Conservation (phyloP, 257 asterid species). For the Cinchona pubescens region DNA sequence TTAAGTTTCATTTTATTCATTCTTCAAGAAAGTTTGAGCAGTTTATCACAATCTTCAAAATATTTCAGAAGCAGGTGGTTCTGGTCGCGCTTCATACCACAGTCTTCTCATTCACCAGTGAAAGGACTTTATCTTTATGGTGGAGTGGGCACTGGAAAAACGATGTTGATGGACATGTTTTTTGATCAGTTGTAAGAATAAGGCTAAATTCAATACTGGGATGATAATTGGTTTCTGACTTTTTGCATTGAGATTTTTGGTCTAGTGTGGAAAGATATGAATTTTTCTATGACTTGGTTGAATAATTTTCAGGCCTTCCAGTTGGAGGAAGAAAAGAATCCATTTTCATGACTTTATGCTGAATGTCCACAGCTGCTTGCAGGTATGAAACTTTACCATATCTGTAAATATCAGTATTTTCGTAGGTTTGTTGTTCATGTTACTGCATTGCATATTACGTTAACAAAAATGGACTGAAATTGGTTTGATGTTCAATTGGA, state of each 20-base stretch:
- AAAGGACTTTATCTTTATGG: slow-evolving; percentile 95
- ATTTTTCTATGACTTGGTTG: not conserved
- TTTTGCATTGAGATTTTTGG: not conserved
- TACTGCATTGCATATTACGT: too few species aligned
- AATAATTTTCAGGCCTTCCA: slow-evolving; percentile 52
- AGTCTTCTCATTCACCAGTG: slow-evolving; percentile 57
- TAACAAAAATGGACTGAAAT: not conserved
- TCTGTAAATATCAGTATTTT: not conserved
- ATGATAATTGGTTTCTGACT: not conserved
- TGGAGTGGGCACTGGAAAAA: slow-evolving; percentile 97
- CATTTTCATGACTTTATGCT: slow-evolving; percentile 98
- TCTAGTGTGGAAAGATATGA: not conserved
- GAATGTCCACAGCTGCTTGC: slow-evolving; percentile 84
- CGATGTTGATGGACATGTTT: slow-evolving; percentile 95
- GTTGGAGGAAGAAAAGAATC: slow-evolving; percentile 93
- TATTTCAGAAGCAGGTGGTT: slow-evolving; percentile 84
- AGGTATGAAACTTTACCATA: slow-evolving; percentile 39
- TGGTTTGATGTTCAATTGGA: not conserved
- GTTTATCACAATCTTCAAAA: not conserved
- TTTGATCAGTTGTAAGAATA: slow-evolving; percentile 62
- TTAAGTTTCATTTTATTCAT: not conserved
- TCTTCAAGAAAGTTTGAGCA: not conserved
- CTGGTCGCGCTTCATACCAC: slow-evolving; percentile 86
- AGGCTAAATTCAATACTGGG: not conserved
- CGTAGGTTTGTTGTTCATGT: not conserved